Evolutionary conservation across 2,329 filamentous ascomycete species (phyloP), one percentile per base, ranked within the genome.

Genomic region (Geosmithia putterillii): DNA sequence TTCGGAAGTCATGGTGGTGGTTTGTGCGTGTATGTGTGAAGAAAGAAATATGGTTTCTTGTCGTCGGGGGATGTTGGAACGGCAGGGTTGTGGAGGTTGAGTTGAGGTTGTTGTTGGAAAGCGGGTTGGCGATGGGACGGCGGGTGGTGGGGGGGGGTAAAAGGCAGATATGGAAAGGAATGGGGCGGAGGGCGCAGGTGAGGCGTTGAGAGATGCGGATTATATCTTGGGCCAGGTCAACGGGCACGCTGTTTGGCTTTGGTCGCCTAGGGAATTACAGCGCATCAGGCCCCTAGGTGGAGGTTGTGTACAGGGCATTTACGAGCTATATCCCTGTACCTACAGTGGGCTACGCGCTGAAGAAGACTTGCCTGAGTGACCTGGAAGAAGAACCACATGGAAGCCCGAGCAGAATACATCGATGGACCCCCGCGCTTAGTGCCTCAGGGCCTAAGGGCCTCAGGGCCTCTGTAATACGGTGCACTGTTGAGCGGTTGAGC

Each of bases 1-100:
- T 69, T 80, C 76, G 66, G 71, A 74, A 63, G 72, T 70, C 75
- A 79, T 48, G 43, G 25, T 44, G 42, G 40, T 46, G 37, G 43
- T 45, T 7, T 7, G 18, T 32, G 14, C 9, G 22, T 3, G 28
- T 8, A 37, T 42, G 20, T 18, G 23, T 7, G 18, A 37, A 14
- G 32, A 37, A 36, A 22, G 32, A 22, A 10, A 25, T 19, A 37
- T 1, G n/a, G 22, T 12, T 10, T 12, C 22, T 4, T 37, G 18
- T 25, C 7, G 10, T 6, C 7, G 10, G 23, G 7, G 7, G 23
- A 25, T 25, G n/a, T 25, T 25, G 23, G 10, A 25, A 10, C 34
- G 17, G 23, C 10, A 38, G 41, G 20, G 15, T 36, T 3, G 38
- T 12, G 19, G 20, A 18, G 32, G n/a, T n/a, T n/a, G n/a, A n/a